Percentiles rank a stretch among this genome's conserved stretches.
Conservation (phyloP, 2,329 filamentous ascomycete genomes). For the Talaromyces islandicus region DNA sequence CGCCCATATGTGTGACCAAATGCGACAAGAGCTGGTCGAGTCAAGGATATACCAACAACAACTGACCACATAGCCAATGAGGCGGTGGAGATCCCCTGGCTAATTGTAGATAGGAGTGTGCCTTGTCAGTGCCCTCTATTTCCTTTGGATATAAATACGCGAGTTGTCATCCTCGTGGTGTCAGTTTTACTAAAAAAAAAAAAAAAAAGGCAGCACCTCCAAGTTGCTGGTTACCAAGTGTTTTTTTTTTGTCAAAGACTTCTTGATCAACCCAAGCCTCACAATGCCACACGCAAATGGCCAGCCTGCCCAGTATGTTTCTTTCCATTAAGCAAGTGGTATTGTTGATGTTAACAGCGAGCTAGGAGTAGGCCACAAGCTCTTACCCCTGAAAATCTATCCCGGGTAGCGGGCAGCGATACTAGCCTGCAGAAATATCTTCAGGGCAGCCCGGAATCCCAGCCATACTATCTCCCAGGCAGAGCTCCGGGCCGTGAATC, state of each 20-base stretch:
- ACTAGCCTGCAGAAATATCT: conserved; percentile 1
- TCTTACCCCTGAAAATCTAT: conserved; percentile 2
- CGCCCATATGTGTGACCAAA: background rate
- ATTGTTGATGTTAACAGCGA: background rate
- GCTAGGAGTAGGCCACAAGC: background rate
- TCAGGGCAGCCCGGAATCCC: background rate
- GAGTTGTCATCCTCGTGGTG: background rate
- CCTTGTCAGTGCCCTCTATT: background rate
- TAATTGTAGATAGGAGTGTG: background rate
- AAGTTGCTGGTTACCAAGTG: background rate
- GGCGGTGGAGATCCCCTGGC: background rate
- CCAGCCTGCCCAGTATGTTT: background rate
- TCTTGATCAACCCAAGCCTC: background rate
- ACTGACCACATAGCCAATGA: background rate
- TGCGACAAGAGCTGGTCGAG: background rate
- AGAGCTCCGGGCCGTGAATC: background rate
- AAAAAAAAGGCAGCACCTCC: too few relatives aligned
- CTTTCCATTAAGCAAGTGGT: background rate
- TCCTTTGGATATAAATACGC: background rate
- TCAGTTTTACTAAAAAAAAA: background rate
- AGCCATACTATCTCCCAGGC: conserved; percentile 2
- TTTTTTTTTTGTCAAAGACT: background rate
- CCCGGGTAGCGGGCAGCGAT: conserved; percentile 1
- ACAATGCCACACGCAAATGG: background rate
- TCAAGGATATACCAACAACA: background rate